Evolutionary conservation across 1,284 basidiomycete species (phyloP), one percentile per base, ranked within the genome.

Genomic region (Phellinidium pouzarii): DNA sequence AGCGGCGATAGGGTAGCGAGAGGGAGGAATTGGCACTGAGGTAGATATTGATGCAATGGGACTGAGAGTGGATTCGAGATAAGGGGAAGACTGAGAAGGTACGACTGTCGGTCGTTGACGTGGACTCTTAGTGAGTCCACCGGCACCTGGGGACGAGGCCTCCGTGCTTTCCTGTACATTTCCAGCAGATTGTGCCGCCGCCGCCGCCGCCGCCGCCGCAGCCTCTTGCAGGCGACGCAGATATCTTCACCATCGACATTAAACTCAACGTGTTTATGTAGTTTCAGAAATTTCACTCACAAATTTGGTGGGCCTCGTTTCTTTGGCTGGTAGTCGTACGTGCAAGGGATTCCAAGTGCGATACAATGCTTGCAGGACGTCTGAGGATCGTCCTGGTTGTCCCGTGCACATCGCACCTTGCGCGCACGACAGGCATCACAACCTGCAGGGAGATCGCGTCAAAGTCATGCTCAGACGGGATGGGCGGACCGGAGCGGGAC

Each of bases 291-390:
- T 22, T 7, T 46, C 22, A 73, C 82, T 69, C 65, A 92, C 87
- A 92, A 73, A 67, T 93, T 93, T 1, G 90, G 91, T 3, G 91
- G 91, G 0, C 91, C 91, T 53, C 91, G 76, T 68, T 93, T 93
- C 75, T 91, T 92, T 14, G 91, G 91, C 67, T 89, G 87, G 66
- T 93, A 93, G 62, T 92, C 87, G 62, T 92, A 94, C 0, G 89
- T 92, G 66, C 90, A 93, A 11, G 84, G 78, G 52, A 92, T 87
- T 31, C 82, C 84, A 41, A 93, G 80, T 1, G 87, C 79, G 59
- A 84, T 75, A 66, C 89, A 93, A 64, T 91, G 89, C 61, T 87
- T 88, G 83, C 87, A 88, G 20, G 82, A 76, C 59, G 80, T 79
- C 66, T 82, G 84, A 17, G 77, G 73, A 64, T 88, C 84, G 59